Evolutionary conservation across 345 rosid genomes (phyloP).

Genomic region (Hypericum perforatum): DNA sequence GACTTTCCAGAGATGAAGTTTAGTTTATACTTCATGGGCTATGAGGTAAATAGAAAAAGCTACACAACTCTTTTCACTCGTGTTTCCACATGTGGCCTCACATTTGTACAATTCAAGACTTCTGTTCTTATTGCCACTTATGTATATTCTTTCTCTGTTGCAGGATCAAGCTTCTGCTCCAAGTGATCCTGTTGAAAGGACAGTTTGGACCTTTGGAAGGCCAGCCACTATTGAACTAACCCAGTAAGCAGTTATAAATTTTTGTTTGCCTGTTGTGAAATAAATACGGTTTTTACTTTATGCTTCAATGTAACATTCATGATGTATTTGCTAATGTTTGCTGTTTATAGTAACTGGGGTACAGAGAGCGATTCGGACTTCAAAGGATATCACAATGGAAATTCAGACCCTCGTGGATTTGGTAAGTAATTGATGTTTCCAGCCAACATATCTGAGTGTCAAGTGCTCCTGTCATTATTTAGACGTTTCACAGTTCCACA

Average conservation of each 20-base stretch:
- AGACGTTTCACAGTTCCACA: too few relatives aligned
- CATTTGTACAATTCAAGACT: not conserved
- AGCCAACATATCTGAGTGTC: too few relatives aligned
- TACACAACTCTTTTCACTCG: not conserved
- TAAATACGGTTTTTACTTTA: not conserved
- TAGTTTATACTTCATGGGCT: slow-evolving; percentile 79
- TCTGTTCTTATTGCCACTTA: not conserved
- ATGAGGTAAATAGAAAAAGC: slow-evolving; percentile 45
- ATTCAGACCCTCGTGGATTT: slow-evolving; percentile 87
- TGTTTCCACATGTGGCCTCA: not conserved
- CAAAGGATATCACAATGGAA: slow-evolving; percentile 90
- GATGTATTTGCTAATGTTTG: slow-evolving; percentile 11
- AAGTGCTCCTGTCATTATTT: too few relatives aligned
- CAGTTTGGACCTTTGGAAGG: slow-evolving; percentile 70
- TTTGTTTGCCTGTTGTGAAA: not conserved
- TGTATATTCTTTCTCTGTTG: slow-evolving; percentile 8
- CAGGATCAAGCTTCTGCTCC: slow-evolving; percentile 75
- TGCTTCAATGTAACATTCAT: not conserved
- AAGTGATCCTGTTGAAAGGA: slow-evolving; percentile 58
- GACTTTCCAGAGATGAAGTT: slow-evolving; percentile 90
- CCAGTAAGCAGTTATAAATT: slow-evolving; percentile 43
- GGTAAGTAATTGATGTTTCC: slow-evolving; percentile 32
- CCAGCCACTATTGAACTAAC: slow-evolving; percentile 84
- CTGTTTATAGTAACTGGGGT: slow-evolving; percentile 74
- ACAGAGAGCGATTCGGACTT: slow-evolving; percentile 85